A percentile compares a stretch with the other conserved stretches of the same genome.
These are phyloP conservation scores for Pittosporum tobira DNA, from an alignment of 129 eudicot genomes.

Conservation along the genomic window DNA sequence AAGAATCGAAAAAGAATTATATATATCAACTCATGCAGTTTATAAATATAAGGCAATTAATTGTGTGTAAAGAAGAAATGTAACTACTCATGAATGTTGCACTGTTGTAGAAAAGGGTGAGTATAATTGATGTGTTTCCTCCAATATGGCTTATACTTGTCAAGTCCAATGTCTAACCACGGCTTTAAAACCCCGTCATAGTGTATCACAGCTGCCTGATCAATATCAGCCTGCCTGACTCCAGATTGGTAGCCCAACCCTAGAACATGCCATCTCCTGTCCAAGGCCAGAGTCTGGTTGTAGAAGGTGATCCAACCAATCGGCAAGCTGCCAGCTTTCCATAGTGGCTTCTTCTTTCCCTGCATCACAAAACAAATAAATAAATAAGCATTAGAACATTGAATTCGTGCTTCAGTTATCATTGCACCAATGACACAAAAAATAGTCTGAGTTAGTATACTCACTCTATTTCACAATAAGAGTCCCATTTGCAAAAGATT, in stretches of 20 bases:
- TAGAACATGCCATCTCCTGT: constrained; percentile 67
- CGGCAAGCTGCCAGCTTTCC: constrained; percentile 80
- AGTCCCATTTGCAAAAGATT: too few species aligned
- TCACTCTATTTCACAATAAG: too few species aligned
- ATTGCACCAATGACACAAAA: too few species aligned
- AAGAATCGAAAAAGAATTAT: constrained; percentile 35
- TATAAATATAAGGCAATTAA: too few species aligned
- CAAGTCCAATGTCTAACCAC: constrained; percentile 85
- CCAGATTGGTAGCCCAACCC: constrained; percentile 70
- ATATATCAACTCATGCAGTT: too few species aligned
- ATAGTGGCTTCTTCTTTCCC: constrained; percentile 63
- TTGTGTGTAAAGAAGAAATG: too few species aligned
- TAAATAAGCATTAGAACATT: too few species aligned
- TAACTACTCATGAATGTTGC: constrained; percentile 62
- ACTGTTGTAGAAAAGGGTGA: constrained; percentile 78
- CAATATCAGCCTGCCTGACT: constrained; percentile 48
- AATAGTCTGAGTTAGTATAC: too few species aligned
- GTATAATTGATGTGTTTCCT: constrained; percentile 49
- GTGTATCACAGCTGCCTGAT: constrained; percentile 72
- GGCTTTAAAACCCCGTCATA: constrained; percentile 92
- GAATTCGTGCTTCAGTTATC: too few species aligned
- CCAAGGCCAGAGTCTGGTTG: constrained; percentile 50
- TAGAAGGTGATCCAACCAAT: constrained; percentile 93
- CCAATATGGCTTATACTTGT: constrained; percentile 71
- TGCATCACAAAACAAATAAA: too few species aligned